Base-by-base conservation (phyloP, 345 rosid species). In the Zanthoxylum bungeanum region DNA sequence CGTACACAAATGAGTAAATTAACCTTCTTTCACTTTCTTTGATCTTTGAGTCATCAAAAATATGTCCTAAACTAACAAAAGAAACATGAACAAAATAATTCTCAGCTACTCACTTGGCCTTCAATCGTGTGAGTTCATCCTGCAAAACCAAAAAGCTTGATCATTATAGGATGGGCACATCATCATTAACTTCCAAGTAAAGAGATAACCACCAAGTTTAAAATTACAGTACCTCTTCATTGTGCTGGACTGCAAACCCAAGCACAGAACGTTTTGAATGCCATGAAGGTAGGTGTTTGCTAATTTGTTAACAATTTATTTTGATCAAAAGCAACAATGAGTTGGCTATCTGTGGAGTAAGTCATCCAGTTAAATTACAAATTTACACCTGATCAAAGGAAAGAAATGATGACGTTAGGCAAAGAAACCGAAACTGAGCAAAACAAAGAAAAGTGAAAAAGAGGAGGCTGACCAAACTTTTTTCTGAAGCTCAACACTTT, bases 321-420 rank as follows among this genome's bases (percentile, higher is more conserved):
- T 67, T 70, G 75, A 77, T 50, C 53, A 25, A 63, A 63, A 63
- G 78, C 64, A 66, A 71, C 37, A 47, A n/a, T 50, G 64, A 77
- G 64, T 80, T 77, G 68, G 75, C 63, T 64, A 39, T 66, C 67
- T 40, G 33, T 58, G 85, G 68, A 59, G 73, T 77, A 70, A 76
- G 79, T 82, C 71, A 73, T 83, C 79, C 61, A 69, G 69, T 75
- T 57, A 79, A 77, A 69, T 76, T 79, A 76, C 78, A 80, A 71
- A 67, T 83, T 75, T 86, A 82, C 79, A 84, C 87, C 97, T 93
- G 88, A 62, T 63, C 75, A 83, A 71, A 68, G 76, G 57, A 36
- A 76, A 52, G 73, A 6, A 24, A 34, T 71, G 60, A 53, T 37
- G 66, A 68, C 64, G 22, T 76, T 56, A 75, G 68, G 47, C 65